phyloP scores from a whole-genome alignment of 768 basidiomycete species.

The Kondoa malvinella region DNA sequence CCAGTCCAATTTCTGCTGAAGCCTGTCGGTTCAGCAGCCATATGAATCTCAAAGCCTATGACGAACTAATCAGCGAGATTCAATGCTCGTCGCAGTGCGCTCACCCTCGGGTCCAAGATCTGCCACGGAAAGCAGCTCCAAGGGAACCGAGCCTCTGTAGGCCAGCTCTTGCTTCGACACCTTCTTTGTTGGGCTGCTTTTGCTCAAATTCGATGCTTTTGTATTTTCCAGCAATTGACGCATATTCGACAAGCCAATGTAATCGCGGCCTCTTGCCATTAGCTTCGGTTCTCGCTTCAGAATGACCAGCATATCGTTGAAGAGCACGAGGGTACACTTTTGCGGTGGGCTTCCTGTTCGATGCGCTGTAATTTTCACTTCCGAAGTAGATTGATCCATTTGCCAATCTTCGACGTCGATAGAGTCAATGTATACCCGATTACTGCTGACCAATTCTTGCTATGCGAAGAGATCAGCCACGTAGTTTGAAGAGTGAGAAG shows the following conservation, averaged over 20 bases:
- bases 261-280: conserved; percentile 52
- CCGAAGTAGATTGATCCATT: conserved; percentile 29
- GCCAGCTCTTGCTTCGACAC: too few relatives aligned
- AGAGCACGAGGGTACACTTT: conserved; percentile 77
- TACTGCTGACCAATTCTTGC: conserved; percentile 72
- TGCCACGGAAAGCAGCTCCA: too few relatives aligned
- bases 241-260: conserved; percentile 61
- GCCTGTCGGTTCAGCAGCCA: conserved; percentile 66
- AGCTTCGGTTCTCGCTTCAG: conserved; percentile 61
- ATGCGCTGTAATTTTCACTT: conserved; percentile 34
- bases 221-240: conserved; percentile 43
- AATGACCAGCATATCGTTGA: conserved; percentile 83
- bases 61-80: background rate
- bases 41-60: conserved; percentile 64
- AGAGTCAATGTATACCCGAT: conserved; percentile 71
- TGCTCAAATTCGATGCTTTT: too few relatives aligned
- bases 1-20: conserved; percentile 74
- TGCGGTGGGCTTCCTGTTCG: conserved; percentile 37
- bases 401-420: conserved; percentile 72
- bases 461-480: conserved; percentile 14
- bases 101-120: too few relatives aligned
- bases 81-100: too few relatives aligned
- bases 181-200: conserved; percentile 18
- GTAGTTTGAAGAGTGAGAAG: background rate
- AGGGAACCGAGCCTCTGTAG: too few relatives aligned